Conservation (phyloP, 345 rosid species). For the Laguncularia racemosa region DNA sequence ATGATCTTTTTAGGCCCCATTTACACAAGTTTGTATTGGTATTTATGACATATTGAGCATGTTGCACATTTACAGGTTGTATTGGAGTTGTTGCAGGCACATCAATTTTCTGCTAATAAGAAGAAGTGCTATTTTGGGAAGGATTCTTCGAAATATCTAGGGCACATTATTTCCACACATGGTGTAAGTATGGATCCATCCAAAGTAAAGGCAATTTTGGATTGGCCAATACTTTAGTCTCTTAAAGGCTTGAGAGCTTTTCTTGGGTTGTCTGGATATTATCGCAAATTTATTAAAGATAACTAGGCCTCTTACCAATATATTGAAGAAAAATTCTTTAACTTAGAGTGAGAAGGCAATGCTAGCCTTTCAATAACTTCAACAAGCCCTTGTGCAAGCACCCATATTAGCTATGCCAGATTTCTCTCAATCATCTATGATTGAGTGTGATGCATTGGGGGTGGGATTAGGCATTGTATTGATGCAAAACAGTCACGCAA, state of each 20-base stretch:
- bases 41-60: neutral
- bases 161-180: neutral
- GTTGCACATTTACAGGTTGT: neutral
- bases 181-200: neutral
- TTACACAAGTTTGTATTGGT: neutral
- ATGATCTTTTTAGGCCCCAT: neutral
- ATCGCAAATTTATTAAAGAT: neutral
- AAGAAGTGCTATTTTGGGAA: neutral
- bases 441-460: slow-evolving; percentile 1
- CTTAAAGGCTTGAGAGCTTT: neutral
- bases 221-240: neutral
- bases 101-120: neutral
- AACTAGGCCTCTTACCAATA: neutral
- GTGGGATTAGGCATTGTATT: neutral
- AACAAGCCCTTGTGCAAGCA: neutral
- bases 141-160: neutral
- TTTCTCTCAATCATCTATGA: neutral
- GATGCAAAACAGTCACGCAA: neutral
- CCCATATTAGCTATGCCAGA: neutral
- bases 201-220: neutral
- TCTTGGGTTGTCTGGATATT: neutral
- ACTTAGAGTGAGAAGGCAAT: neutral
- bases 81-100: neutral
- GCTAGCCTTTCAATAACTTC: neutral
- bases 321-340: neutral